Evolutionary conservation across 371 early-diverging fungal genomes (phyloP), one percentile per base, ranked within the genome.

Genomic region (Funneliformis caledonium): DNA sequence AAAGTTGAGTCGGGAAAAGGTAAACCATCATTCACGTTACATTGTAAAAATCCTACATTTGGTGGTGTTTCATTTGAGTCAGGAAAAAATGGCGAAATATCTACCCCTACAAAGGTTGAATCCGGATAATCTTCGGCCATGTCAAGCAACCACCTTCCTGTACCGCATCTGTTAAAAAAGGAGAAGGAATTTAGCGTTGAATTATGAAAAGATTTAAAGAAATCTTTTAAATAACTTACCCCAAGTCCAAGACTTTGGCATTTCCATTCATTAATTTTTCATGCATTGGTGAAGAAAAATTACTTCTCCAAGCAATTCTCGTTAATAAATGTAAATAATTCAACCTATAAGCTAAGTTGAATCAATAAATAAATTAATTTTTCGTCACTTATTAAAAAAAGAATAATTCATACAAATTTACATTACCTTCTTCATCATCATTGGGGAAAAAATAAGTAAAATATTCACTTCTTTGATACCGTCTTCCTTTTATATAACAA

Each of bases 1-100:
- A 76, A 76, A 12, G 76, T 76, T 19, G 60, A 62, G 9, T 76
- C 76, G 22, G n/a, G n/a, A 42, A 76, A 76, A 11, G 76, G 62
- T 61, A 76, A 37, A n/a, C 76, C 76, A 62, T 76, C 64, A 14
- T 47, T 8, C 16, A 76, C 47, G 19, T 61, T n/a, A 56, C 75
- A 75, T 33, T 56, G 26, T n/a, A 56, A 16, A 59, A 75, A 75
- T 11, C 56, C 50, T 16, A 31, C 59, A 59, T 75, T 75, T 19
- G 75, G 33, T 56, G 75, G 75, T 42, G 33, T 70, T 33, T 11
- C 42, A 26, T 56, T 14, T 12, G 31, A 10, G 11, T 50, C 33
- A 22, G n/a, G 59, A 22, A 56, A 50, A 59, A 42, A 14, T 26
- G 75, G n/a, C 16, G 37, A 16, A 31, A 50, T 59, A 31, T 75